Evolutionary conservation across 371 early-diverging fungal species (phyloP), one percentile per base, ranked within the genome.

Genomic region (Dichotomocladium elegans): DNA sequence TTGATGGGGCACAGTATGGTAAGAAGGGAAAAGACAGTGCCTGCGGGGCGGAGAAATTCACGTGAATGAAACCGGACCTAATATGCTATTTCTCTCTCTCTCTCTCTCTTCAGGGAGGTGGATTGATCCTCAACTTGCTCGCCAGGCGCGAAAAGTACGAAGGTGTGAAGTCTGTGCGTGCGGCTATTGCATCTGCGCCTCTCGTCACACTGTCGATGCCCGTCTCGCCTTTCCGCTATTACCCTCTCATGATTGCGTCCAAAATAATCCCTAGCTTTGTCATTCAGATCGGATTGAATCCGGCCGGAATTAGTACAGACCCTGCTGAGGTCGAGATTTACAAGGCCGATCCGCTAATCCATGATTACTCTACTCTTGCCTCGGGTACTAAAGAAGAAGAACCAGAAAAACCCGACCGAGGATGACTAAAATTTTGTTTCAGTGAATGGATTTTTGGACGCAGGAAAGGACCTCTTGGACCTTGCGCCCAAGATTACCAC

Each of bases 1-100:
- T 50, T 87, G 12, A 77, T 85, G 69, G 88, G 86, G 4, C 86
- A 86, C 47, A 79, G 80, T 37, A 83, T 82, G 76, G 82, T 82
- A 76, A 51, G 29, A 42, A 15, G 31, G 4, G 11, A 31, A 4
- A 27, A 27, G 26, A 12, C 15, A 15, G 5, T 37, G 37, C 17
- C 5, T 37, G 37, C 37, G 37, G 37, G 21, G 37, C 15, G 37
- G n/a, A 37, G 22, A 44, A 24, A 46, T 37, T 37, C 37, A 37
- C 37, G 37, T 37, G 37, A 37, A 37, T 5, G 27, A 35, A 31
- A 17, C 22, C 33, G 37, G n/a, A n/a, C n/a, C n/a, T n/a, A 37
- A 21, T 37, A 37, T 15, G 21, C 12, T n/a, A n/a, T n/a, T n/a
- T n/a, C n/a, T n/a, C n/a, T n/a, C n/a, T n/a, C n/a, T n/a, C n/a